A percentile compares a stretch with the other conserved stretches of the same genome.
phyloP scores from a whole-genome alignment of 2,329 filamentous ascomycete genomes.

The Pseudogymnoascus verrucosus region DNA sequence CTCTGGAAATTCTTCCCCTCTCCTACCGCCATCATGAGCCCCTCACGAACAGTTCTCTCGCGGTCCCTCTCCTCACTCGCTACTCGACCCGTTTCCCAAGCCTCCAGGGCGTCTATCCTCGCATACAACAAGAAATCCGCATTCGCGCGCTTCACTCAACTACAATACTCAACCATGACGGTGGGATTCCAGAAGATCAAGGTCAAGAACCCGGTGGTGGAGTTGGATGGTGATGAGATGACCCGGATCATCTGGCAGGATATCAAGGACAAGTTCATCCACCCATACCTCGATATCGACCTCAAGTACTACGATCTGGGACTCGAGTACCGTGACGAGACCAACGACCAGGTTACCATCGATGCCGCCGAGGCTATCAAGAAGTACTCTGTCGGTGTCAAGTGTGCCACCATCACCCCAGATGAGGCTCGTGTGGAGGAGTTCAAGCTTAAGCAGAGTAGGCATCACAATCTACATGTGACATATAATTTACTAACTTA shows the following conservation, averaged over 20 bases:
- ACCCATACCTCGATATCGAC: conserved; percentile 92
- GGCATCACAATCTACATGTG: conserved; percentile 27
- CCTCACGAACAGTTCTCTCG: conserved; percentile 16
- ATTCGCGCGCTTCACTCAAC: conserved; percentile 14
- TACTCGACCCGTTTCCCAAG: conserved; percentile 10
- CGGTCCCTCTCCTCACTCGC: conserved; percentile 11
- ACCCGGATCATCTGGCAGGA: conserved; percentile 98
- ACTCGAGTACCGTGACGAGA: conserved; percentile 89
- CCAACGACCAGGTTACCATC: conserved; percentile 89
- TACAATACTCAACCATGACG: conserved; percentile 44
- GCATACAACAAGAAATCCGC: neutral
- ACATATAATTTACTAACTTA: conserved; percentile 14
- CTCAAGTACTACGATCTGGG: conserved; percentile 97
- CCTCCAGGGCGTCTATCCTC: conserved; percentile 8
- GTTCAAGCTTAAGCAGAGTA: conserved; percentile 97
- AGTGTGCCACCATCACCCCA: conserved; percentile 98
- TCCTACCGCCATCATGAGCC: conserved; percentile 5
- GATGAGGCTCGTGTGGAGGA: conserved; percentile 95
- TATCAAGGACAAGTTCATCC: conserved; percentile 99
- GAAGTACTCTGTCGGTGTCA: conserved; percentile 98
- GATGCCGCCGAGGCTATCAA: conserved; percentile 96
- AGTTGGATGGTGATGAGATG: conserved; percentile 94
- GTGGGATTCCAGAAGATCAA: conserved; percentile 72
- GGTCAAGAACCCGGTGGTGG: conserved; percentile 98
- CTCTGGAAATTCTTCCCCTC: conserved; percentile 8